Evolutionary conservation across 2,329 filamentous ascomycete genomes (phyloP).

Genomic region (Stemphylium beticola): DNA sequence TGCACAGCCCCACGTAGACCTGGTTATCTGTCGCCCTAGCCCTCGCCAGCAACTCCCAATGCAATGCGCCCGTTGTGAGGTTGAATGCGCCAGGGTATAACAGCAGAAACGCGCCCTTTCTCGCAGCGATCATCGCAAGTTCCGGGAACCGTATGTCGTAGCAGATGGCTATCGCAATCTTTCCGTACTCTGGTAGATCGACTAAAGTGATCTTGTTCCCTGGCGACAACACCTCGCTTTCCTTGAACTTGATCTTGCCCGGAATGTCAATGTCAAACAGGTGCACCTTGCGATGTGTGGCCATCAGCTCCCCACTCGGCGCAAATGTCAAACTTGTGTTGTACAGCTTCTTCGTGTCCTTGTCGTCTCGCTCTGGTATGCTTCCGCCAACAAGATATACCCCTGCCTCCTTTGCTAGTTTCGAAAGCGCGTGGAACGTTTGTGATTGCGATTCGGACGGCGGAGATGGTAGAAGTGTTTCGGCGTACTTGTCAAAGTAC

Average conservation of each 20-base stretch:
- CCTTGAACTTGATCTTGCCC: conserved; percentile 88
- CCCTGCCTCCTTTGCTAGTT: conserved; percentile 77
- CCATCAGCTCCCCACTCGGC: conserved; percentile 79
- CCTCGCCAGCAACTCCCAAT: conserved; percentile 85
- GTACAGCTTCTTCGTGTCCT: conserved; percentile 71
- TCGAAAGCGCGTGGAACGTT: conserved; percentile 82
- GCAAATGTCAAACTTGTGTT: conserved; percentile 89
- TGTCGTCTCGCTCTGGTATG: conserved; percentile 79
- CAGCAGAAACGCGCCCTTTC: conserved; percentile 84
- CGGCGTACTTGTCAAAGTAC: conserved; percentile 91
- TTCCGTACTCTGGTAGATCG: conserved; percentile 86
- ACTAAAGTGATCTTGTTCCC: conserved; percentile 86
- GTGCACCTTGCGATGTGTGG: conserved; percentile 90
- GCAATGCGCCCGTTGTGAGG: conserved; percentile 85
- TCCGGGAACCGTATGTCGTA: conserved; percentile 98
- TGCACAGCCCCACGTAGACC: conserved; percentile 90
- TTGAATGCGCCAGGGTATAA: conserved; percentile 98
- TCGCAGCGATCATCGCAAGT: conserved; percentile 84
- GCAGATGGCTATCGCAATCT: conserved; percentile 88
- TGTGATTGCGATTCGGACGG: conserved; percentile 74
- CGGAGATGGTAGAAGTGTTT: conserved; percentile 80
- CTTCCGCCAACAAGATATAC: conserved; percentile 89
- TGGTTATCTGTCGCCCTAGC: conserved; percentile 93
- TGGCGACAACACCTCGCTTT: conserved; percentile 85
- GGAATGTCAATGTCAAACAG: conserved; percentile 98